Evolutionary conservation across 805 yeast genomes (phyloP).

Genomic region (Candida krabiensis): DNA sequence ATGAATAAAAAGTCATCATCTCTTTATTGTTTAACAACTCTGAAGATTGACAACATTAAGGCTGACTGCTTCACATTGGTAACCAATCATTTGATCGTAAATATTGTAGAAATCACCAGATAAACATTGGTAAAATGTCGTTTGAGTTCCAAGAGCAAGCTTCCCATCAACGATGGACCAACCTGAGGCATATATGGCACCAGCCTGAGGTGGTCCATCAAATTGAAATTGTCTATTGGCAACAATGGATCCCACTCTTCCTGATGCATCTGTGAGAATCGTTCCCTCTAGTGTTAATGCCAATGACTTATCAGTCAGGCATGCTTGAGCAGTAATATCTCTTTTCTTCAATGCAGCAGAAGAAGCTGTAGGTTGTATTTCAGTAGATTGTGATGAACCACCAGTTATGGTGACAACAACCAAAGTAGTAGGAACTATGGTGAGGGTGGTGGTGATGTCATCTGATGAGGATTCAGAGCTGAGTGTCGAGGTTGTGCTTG

Average conservation of each 20-base stretch:
- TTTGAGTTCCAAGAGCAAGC: slow-evolving; percentile 62
- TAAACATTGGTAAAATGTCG: slow-evolving; percentile 69
- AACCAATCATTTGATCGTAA: slow-evolving; percentile 63
- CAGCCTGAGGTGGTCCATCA: slow-evolving; percentile 83
- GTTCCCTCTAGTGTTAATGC: slow-evolving; percentile 53
- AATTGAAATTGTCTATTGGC: slow-evolving; percentile 81
- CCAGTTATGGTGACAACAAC: slow-evolving; percentile 31
- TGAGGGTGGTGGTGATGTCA: slow-evolving; percentile 26
- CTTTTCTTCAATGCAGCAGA: slow-evolving; percentile 27
- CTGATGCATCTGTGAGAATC: slow-evolving; percentile 55
- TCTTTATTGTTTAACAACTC: not conserved
- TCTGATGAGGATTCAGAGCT: too few relatives aligned
- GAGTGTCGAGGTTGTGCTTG: too few relatives aligned
- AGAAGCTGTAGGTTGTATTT: slow-evolving; percentile 29
- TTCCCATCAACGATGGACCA: slow-evolving; percentile 61
- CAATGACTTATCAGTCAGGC: slow-evolving; percentile 50
- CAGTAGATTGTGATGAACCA: slow-evolving; percentile 22
- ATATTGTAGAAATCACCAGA: slow-evolving; percentile 79
- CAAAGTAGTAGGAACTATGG: slow-evolving; percentile 28
- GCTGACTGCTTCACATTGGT: slow-evolving; percentile 63
- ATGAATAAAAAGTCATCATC: not conserved
- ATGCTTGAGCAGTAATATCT: slow-evolving; percentile 35
- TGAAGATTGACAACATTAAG: slow-evolving; percentile 55
- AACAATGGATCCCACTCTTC: slow-evolving; percentile 77
- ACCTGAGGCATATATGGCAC: slow-evolving; percentile 65